Evolutionary conservation across 164 flowering plant species (phyloP), one percentile per base, ranked within the genome.

Genomic region (Vitis rupestris): DNA sequence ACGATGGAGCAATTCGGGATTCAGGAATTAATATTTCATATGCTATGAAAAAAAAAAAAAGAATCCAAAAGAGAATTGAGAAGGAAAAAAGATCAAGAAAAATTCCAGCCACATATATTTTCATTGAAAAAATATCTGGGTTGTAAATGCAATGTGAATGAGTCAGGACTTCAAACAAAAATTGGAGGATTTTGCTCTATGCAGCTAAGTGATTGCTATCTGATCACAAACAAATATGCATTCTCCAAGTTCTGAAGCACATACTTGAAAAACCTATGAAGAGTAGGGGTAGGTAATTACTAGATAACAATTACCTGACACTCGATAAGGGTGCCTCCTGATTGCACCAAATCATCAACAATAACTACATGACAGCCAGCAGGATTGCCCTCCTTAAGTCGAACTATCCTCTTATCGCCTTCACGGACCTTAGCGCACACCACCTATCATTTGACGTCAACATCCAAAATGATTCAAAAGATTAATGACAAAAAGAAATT

Each of bases 301-400:
- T 19, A 56, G 6, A 76, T 1, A 55, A 64, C 51, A 30, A 61
- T 7, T 78, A 95, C 99, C 97, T 88, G 94, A 72, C 99, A 95
- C 78, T 95, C 99, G 47, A 93, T 90, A 56, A 95, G 88, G 63
- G 99, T 94, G 50, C 99, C 97, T 66, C 99, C 99, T 15, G 99
- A 94, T 66, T 94, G 99, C 67, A 94, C 98, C 84, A 95, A 80
- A 73, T 95, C 99, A 77, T 95, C 99, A 74, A 95, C 99, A 79
- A 95, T 95, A 64, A 95, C 97, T 13, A 95, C 97, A 82, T 95
- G 99, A 63, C 82, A 84, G 61, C 93, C 98, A 63, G 76, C 82
- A 69, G 97, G 91, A 80, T 86, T 81, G 52, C 99, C 99, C 79
- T 93, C 99, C 85, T 95, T 93, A 50, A 95, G 78, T 68, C 99